Conservation (phyloP, 2,329 filamentous ascomycete species). For the Colletotrichum truncatum region DNA sequence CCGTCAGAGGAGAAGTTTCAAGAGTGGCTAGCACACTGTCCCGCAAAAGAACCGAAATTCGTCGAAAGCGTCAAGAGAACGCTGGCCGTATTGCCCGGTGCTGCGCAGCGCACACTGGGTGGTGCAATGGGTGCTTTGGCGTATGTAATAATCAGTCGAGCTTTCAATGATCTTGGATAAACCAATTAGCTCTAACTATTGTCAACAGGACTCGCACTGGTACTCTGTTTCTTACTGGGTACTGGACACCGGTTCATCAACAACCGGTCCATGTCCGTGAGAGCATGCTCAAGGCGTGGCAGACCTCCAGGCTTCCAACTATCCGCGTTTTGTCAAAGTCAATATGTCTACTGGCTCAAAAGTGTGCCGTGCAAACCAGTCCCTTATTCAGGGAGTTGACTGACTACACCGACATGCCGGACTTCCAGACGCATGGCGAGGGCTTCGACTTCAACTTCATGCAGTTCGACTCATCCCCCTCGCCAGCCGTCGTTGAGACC, state of each 20-base stretch:
- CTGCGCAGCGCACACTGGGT: slow-evolving; percentile 46
- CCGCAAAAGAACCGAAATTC: slow-evolving; percentile 62
- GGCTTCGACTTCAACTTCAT: slow-evolving; percentile 69
- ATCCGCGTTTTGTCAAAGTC: slow-evolving; percentile 66
- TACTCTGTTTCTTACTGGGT: slow-evolving; percentile 74
- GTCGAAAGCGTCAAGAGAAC: slow-evolving; percentile 56
- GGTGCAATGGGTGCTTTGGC: slow-evolving; percentile 49
- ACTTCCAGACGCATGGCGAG: slow-evolving; percentile 57
- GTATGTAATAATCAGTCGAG: slow-evolving; percentile 44
- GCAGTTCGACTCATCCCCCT: slow-evolving; percentile 56
- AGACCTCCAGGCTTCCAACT: slow-evolving; percentile 61
- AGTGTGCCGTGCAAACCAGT: slow-evolving; percentile 64
- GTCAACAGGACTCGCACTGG: slow-evolving; percentile 69
- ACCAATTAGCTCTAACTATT: neutral
- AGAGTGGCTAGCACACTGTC: slow-evolving; percentile 62
- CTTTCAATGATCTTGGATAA: neutral
- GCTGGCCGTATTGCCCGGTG: slow-evolving; percentile 45
- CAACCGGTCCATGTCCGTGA: slow-evolving; percentile 70
- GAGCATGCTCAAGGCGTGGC: slow-evolving; percentile 70
- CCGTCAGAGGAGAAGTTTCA: slow-evolving; percentile 55
- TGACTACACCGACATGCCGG: slow-evolving; percentile 65
- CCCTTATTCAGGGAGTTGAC: slow-evolving; percentile 63
- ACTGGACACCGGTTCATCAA: slow-evolving; percentile 67
- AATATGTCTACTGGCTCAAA: slow-evolving; percentile 62
- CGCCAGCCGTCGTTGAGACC: slow-evolving; percentile 69